Conservation (phyloP, 2,329 filamentous ascomycete genomes). For the Thelonectria rubi region DNA sequence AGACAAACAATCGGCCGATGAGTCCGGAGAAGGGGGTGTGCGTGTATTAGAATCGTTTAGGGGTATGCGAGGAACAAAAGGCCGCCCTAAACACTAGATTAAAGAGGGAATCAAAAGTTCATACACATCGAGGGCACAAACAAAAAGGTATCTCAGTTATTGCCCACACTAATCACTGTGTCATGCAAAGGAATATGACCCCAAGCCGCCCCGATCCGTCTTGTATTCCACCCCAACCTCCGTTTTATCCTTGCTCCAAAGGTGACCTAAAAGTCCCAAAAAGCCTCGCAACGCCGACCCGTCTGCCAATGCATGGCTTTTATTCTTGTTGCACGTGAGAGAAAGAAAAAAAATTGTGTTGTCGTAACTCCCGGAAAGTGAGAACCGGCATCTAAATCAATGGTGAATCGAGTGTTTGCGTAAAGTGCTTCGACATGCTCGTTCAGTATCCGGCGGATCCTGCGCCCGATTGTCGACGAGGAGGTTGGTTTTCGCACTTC, state of each 20-base stretch:
- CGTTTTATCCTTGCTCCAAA: neutral
- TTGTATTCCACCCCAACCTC: neutral
- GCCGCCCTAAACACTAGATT: too few species aligned
- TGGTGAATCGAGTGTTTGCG: neutral
- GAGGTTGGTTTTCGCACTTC: conserved; percentile 47
- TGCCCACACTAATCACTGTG: conserved; percentile 28
- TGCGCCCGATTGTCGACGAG: conserved; percentile 27
- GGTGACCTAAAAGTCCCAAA: conserved; percentile 1
- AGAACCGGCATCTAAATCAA: neutral
- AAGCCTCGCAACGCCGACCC: conserved; percentile 34
- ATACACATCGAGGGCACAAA: too few species aligned
- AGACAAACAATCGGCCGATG: neutral
- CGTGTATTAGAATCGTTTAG: neutral
- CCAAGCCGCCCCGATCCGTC: neutral
- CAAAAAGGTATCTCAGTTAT: conserved; percentile 33
- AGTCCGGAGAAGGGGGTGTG: neutral
- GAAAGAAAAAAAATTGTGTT: conserved; percentile 4
- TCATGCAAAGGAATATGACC: conserved; percentile 15
- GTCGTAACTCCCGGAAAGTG: neutral
- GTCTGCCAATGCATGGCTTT: conserved; percentile 31
- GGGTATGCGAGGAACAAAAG: too few species aligned
- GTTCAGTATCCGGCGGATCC: neutral
- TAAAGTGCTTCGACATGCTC: conserved; percentile 3
- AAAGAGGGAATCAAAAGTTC: too few species aligned
- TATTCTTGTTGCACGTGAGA: conserved; percentile 24